These are phyloP conservation scores for Solanum hybrid DNA, from an alignment of 305 asterid species.

Conservation along the genomic window DNA sequence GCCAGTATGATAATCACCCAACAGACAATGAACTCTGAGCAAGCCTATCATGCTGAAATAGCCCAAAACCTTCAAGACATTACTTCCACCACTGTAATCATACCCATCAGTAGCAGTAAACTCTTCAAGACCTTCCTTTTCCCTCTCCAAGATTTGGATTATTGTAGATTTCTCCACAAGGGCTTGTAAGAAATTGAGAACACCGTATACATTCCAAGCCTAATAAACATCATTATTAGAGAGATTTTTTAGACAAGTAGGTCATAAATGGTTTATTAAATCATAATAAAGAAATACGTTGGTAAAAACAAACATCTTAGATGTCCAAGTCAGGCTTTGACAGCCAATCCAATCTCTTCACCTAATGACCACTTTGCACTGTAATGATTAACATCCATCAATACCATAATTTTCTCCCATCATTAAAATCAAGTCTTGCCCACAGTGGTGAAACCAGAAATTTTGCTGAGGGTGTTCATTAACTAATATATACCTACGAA, in stretches of 20 bases:
- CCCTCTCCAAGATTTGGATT: conserved; percentile 72
- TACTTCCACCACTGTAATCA: conserved; percentile 92
- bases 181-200: conserved; percentile 84
- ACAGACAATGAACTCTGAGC: conserved; percentile 89
- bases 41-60: conserved; percentile 94
- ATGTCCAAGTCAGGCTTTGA: neutral
- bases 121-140: conserved; percentile 84
- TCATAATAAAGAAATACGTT: neutral
- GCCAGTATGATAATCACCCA: conserved; percentile 96
- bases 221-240: conserved; percentile 14
- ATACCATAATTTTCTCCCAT: neutral
- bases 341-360: neutral
- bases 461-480: neutral
- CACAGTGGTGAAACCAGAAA: neutral
- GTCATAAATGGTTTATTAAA: neutral
- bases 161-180: conserved; percentile 84
- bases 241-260: neutral
- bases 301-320: neutral
- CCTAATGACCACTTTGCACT: neutral
- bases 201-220: conserved; percentile 96
- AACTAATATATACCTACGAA: neutral
- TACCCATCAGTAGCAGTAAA: conserved; percentile 92
- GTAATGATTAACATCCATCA: neutral
- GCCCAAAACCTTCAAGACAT: conserved; percentile 90
- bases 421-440: neutral